Conservation (phyloP, 371 early-diverging fungal genomes). For the Mucor mucedo region DNA sequence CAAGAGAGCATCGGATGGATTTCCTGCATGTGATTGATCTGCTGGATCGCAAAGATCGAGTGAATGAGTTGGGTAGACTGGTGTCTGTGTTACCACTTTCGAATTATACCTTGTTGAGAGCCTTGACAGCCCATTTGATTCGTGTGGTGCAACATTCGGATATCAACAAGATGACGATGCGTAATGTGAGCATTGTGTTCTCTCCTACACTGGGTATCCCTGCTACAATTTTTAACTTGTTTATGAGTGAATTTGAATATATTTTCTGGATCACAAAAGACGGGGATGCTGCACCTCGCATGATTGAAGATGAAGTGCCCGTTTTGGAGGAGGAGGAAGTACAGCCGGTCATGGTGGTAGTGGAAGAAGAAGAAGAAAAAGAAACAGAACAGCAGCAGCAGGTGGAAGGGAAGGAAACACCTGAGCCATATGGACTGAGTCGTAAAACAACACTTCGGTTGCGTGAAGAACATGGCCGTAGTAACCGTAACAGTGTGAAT, state of each 20-base stretch:
- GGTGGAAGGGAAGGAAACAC: not conserved
- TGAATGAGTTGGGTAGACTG: conserved; percentile 63
- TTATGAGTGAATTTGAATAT: conserved; percentile 72
- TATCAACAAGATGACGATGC: conserved; percentile 76
- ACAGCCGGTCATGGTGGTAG: not conserved
- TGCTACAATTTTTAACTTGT: conserved; percentile 68
- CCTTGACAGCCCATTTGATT: conserved; percentile 68
- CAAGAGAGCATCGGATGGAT: conserved; percentile 67
- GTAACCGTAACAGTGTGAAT: conserved; percentile 57
- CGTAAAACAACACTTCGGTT: conserved; percentile 36
- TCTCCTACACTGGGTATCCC: conserved; percentile 75
- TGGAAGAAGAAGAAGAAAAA: conserved; percentile 6
- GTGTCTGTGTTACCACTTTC: conserved; percentile 60
- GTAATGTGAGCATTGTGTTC: conserved; percentile 79
- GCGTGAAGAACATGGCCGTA: conserved; percentile 46
- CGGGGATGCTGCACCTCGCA: conserved; percentile 40
- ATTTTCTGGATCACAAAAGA: conserved; percentile 62
- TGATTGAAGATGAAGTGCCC: conserved; percentile 28
- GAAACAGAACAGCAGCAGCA: not conserved
- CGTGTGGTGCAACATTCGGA: conserved; percentile 65
- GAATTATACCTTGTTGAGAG: conserved; percentile 67
- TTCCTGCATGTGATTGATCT: conserved; percentile 75
- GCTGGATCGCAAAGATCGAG: conserved; percentile 62
- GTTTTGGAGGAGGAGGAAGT: not conserved
- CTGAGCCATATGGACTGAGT: conserved; percentile 9